Percentiles rank a stretch among this genome's conserved stretches.
Conservation (phyloP, 2,329 filamentous ascomycete genomes). For the Trichoderma lentiforme region DNA sequence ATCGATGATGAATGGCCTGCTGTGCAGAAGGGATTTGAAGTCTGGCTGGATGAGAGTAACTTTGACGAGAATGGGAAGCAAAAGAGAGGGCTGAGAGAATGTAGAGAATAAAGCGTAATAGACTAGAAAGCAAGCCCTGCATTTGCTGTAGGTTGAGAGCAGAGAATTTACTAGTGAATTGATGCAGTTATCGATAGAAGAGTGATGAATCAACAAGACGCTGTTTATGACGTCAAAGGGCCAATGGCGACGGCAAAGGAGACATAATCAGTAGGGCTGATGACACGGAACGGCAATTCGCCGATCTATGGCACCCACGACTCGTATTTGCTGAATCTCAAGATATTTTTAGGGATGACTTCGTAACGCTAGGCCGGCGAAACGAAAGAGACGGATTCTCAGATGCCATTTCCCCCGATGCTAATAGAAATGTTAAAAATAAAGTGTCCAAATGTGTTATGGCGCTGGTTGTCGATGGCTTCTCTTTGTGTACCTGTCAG, state of each 20-base stretch:
- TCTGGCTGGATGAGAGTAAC: constrained; percentile 53
- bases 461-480: not conserved
- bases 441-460: not conserved
- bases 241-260: not conserved
- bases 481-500: not conserved
- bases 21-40: constrained; percentile 45
- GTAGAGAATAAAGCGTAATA: constrained; percentile 16
- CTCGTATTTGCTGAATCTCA: not conserved
- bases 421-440: not conserved
- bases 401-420: not conserved
- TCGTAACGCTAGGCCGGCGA: not conserved
- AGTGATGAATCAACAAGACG: not conserved
- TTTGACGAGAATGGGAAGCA: constrained; percentile 55
- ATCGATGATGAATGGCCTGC: constrained; percentile 56
- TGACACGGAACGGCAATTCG: not conserved
- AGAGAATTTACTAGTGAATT: not conserved
- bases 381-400: not conserved
- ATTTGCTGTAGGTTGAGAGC: not conserved
- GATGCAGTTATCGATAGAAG: not conserved
- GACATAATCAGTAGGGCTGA: not conserved
- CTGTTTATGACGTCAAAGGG: not conserved
- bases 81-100: constrained; percentile 41
- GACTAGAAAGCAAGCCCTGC: too few relatives aligned
- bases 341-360: not conserved
- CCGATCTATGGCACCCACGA: not conserved